These are phyloP conservation scores for Neurospora sp. DNA, from an alignment of 495 filamentous ascomycete species.

Conservation along the genomic window DNA sequence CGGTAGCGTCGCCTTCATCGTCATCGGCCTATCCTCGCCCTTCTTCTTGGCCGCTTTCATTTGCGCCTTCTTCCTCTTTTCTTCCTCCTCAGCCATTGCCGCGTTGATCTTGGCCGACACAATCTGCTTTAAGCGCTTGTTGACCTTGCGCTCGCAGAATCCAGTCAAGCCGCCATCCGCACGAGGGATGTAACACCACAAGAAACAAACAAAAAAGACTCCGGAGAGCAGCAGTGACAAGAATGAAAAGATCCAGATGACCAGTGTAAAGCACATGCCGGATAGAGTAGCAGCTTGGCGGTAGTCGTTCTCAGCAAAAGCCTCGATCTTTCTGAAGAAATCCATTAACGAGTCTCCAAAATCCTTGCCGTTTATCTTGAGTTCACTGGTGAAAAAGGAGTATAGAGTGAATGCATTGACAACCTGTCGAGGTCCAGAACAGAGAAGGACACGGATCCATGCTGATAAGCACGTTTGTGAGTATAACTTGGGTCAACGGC, in stretches of 20 bases:
- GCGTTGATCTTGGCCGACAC: slow-evolving; percentile 75
- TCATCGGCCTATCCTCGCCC: slow-evolving; percentile 39
- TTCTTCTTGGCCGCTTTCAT: slow-evolving; percentile 45
- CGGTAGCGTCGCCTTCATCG: slow-evolving; percentile 51
- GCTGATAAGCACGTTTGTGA: slow-evolving; percentile 26
- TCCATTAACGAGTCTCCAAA: slow-evolving; percentile 45
- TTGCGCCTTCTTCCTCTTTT: slow-evolving; percentile 45
- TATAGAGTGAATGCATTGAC: slow-evolving; percentile 84
- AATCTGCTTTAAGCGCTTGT: slow-evolving; percentile 67
- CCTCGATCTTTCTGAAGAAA: slow-evolving; percentile 68
- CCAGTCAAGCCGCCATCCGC: slow-evolving; percentile 66
- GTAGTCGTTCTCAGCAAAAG: slow-evolving; percentile 58
- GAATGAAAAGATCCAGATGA: slow-evolving; percentile 80
- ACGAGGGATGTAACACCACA: slow-evolving; percentile 79
- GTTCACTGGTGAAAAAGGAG: slow-evolving; percentile 56
- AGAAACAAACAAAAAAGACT: slow-evolving; percentile 73
- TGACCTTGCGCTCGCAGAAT: slow-evolving; percentile 86
- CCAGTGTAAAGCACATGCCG: slow-evolving; percentile 82
- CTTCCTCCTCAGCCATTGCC: slow-evolving; percentile 66
- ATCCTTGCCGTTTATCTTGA: slow-evolving; percentile 51
- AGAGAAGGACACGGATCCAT: slow-evolving; percentile 80
- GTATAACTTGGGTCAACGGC: not conserved
- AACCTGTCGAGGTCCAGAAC: slow-evolving; percentile 81
- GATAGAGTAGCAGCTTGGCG: slow-evolving; percentile 71
- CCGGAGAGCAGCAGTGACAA: slow-evolving; percentile 62